These are phyloP conservation scores for Aspergillus nidulans DNA, from an alignment of 495 filamentous ascomycete species.

Conservation along the genomic window DNA sequence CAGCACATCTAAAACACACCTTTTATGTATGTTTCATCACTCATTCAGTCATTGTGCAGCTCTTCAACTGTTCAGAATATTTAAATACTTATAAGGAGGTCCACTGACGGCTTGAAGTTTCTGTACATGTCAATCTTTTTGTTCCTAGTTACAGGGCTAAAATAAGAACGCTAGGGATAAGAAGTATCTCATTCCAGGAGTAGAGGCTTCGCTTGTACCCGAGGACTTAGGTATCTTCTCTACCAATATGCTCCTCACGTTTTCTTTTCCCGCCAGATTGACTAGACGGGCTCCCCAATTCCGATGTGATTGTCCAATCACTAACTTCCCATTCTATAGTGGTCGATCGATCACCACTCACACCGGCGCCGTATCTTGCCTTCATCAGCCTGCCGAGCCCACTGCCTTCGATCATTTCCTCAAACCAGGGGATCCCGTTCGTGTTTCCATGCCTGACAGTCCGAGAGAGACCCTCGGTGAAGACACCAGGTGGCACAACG, in stretches of 20 bases:
- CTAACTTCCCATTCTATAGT: slow-evolving; percentile 79
- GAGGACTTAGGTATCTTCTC: slow-evolving; percentile 3
- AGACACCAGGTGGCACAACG: slow-evolving; percentile 20
- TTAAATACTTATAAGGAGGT: background rate
- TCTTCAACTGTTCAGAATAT: background rate
- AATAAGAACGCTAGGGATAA: background rate
- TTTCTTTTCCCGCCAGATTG: slow-evolving; percentile 34
- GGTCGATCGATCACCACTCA: slow-evolving; percentile 52
- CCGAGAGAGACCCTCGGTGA: slow-evolving; percentile 17
- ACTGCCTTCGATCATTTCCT: slow-evolving; percentile 72
- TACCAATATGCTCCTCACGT: slow-evolving; percentile 19
- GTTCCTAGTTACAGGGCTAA: background rate
- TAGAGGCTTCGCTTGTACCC: background rate
- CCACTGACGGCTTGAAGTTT: background rate
- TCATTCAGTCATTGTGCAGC: background rate
- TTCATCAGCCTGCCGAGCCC: slow-evolving; percentile 61
- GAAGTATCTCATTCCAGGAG: background rate
- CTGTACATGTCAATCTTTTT: no score
- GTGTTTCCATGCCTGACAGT: slow-evolving; percentile 32
- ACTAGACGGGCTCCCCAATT: slow-evolving; percentile 17
- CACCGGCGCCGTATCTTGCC: slow-evolving; percentile 49
- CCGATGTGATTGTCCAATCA: slow-evolving; percentile 63
- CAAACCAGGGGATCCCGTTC: slow-evolving; percentile 74
- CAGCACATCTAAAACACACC: no score
- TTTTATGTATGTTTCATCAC: no score